A percentile compares a stretch with the other conserved stretches of the same genome.
Evolutionary conservation across 164 flowering plant species (phyloP).

Genomic region (Vitis vinifera): DNA sequence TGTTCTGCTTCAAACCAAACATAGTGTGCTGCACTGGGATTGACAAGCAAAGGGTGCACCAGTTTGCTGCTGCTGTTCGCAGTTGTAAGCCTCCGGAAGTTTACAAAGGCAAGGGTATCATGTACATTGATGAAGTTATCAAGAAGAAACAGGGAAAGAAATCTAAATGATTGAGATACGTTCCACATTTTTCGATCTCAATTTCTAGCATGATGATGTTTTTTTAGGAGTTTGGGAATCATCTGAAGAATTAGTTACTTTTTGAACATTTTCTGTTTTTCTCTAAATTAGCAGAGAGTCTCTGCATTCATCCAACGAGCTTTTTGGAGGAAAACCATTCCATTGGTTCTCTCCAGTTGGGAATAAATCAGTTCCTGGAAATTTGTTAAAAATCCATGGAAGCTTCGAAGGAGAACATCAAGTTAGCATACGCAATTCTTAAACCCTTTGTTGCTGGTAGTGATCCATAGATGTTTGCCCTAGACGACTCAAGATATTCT

Average conservation of each 20-base stretch:
- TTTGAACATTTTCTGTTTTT: not conserved
- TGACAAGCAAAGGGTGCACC: constrained; percentile 75
- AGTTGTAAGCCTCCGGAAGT: constrained; percentile 90
- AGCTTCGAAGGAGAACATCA: no score
- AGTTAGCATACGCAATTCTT: no score
- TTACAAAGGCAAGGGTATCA: constrained; percentile 89
- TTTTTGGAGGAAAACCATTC: no score
- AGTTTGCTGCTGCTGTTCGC: constrained; percentile 83
- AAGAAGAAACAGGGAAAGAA: constrained; percentile 91
- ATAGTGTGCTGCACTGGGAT: constrained; percentile 81
- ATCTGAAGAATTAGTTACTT: constrained; percentile 2
- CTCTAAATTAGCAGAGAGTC: not conserved
- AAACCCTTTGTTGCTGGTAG: no score
- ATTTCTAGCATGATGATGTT: not conserved
- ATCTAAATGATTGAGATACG: constrained; percentile 39
- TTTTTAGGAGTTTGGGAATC: not conserved
- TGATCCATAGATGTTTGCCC: no score
- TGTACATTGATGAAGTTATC: constrained; percentile 82
- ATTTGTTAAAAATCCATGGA: no score
- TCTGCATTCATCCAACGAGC: not conserved
- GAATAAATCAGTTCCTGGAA: no score
- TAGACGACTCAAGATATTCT: no score
- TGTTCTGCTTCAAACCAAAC: constrained; percentile 82
- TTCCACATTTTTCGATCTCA: no score
- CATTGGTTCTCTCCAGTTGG: no score